Evolutionary conservation across 192 early-diverging fungal species (phyloP), one percentile per base, ranked within the genome.

Genomic region (Diversispora epigaea): DNA sequence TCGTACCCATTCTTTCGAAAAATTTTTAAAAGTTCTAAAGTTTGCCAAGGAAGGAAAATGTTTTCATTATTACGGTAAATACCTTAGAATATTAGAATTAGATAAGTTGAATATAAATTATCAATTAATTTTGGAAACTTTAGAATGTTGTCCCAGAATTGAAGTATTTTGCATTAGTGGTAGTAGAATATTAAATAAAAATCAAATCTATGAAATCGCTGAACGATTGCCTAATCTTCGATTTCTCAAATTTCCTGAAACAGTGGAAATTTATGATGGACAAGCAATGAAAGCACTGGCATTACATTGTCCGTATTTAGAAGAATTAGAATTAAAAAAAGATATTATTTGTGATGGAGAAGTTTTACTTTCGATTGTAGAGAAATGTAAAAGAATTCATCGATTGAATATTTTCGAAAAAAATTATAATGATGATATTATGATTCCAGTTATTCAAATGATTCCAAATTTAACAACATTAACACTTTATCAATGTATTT

Each of bases 301-400:
- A 45, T 9, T 46, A 15, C 25, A 72, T 72, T 72, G 70, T 56
- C 57, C 15, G 15, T 5, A 44, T 19, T 60, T 72, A 12, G 70
- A 72, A 46, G 70, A 72, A 22, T 72, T 72, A 32, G 22, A 21
- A 45, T 72, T 72, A 46, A 72, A 72, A 32, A 72, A 43, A 32
- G 70, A 72, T 57, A 72, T 72, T 17, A 8, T 11, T 9, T 72
- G 70, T 60, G 14, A 43, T 43, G 44, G 56, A 0, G 22, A 47
- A 4, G 43, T 72, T 46, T 56, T 72, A 45, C 11, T 72, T 44
- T 6, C 17, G 25, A 72, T 72, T 22, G 43, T 58, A 14, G 39
- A 72, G 22, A 45, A 58, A 25, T 72, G 70, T 61, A 25, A 47
- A 72, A 40, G 41, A 3, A 44, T 72, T 56, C 17, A 6, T n/a